phyloP scores from a whole-genome alignment of 2,329 filamentous ascomycete species.

The Aureobasidium zeae region DNA sequence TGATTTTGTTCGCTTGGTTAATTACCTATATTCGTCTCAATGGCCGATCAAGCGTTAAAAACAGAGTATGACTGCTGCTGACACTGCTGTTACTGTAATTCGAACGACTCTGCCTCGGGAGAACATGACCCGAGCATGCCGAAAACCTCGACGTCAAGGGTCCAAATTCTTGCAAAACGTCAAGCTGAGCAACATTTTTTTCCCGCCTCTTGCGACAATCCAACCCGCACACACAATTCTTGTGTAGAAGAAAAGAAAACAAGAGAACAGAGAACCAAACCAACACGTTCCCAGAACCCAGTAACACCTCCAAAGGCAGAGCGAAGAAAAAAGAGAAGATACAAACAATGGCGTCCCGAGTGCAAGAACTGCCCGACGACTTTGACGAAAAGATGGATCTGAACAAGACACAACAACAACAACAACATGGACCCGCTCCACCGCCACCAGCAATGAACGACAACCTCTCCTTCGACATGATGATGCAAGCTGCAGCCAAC shows the following conservation, averaged over 20 bases:
- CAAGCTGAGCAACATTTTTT: background rate
- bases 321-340: background rate
- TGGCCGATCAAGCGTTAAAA: no score
- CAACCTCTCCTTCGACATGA: constrained; percentile 29
- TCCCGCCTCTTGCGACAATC: no score
- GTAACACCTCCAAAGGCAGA: no score
- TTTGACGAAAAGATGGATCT: constrained; percentile 38
- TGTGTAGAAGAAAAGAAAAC: background rate
- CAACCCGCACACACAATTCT: no score
- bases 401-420: constrained; percentile 27
- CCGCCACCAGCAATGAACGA: constrained; percentile 26
- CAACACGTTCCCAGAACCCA: no score
- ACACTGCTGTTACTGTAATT: no score
- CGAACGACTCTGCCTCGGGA: no score
- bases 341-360: constrained; percentile 19
- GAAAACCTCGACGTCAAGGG: no score
- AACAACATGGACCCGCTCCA: constrained; percentile 11
- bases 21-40: no score
- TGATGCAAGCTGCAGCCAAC: constrained; percentile 11
- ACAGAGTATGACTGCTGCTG: no score
- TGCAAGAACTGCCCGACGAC: constrained; percentile 44
- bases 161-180: background rate
- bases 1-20: no score
- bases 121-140: no score
- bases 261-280: background rate